Conservation (phyloP, 176 grass and related monocot genomes). For the Avena atlantica region DNA sequence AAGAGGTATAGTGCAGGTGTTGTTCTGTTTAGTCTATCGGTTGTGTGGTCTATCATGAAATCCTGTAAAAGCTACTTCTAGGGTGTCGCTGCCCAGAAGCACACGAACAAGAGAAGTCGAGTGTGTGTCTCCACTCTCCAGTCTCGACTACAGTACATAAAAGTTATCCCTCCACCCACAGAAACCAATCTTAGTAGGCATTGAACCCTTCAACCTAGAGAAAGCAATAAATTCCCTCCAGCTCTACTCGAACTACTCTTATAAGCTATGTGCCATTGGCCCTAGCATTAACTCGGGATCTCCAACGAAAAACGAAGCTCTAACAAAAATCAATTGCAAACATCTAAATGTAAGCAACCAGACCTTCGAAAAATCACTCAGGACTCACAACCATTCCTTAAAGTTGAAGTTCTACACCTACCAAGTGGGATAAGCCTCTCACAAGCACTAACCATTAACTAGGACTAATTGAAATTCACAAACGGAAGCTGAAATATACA, state of each 20-base stretch:
- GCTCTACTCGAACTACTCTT: constrained; percentile 15
- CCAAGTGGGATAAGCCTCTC: constrained; percentile 3
- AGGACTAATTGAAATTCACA: neutral
- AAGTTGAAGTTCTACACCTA: constrained; percentile 19
- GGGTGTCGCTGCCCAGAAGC: neutral
- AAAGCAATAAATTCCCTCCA: constrained; percentile 2
- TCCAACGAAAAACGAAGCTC: constrained; percentile 15
- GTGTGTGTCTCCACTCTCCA: constrained; percentile 26
- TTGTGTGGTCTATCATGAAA: constrained; percentile 16
- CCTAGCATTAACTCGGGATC: constrained; percentile 16
- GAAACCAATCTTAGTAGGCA: neutral
- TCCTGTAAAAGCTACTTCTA: constrained; percentile 29
- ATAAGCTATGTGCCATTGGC: neutral
- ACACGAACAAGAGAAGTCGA: constrained; percentile 1
- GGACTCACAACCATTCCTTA: constrained; percentile 9
- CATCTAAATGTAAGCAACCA: constrained; percentile 1
- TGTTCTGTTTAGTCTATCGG: neutral
- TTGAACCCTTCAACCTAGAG: constrained; percentile 23
- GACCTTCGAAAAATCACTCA: neutral
- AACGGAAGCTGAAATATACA: constrained; percentile 8
- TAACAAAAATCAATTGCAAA: constrained; percentile 12
- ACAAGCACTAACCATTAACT: constrained; percentile 23
- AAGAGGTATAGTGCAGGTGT: neutral
- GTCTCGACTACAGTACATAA: constrained; percentile 17
- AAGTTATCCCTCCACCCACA: neutral